Evolutionary conservation across 441 rosid species (phyloP).

Genomic region (Breynia disticha): DNA sequence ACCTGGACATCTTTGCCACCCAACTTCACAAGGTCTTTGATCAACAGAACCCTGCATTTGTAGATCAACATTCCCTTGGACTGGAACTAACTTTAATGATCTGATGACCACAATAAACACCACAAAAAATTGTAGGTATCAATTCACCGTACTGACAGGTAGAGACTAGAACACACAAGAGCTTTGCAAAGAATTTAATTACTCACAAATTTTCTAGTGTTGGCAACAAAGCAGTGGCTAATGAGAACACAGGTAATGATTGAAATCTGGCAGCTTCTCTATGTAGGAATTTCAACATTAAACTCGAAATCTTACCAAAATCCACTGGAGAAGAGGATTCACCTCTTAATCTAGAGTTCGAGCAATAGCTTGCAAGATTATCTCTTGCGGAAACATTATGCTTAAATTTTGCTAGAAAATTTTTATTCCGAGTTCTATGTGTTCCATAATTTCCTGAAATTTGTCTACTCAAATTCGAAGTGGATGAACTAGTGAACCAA

Average conservation of each 20-base stretch:
- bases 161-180: not conserved
- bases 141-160: not conserved
- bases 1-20: constrained; percentile 29
- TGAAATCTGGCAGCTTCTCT: constrained; percentile 57
- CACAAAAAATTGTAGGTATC: not conserved
- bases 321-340: constrained; percentile 18
- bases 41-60: constrained; percentile 27
- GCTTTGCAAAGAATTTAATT: too few species aligned
- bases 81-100: constrained; percentile 34
- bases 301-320: constrained; percentile 41
- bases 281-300: constrained; percentile 30
- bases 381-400: constrained; percentile 19
- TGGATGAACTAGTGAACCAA: constrained; percentile 40
- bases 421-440: constrained; percentile 25
- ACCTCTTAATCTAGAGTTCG: constrained; percentile 22
- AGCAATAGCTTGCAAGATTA: constrained; percentile 24
- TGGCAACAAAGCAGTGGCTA: constrained; percentile 58
- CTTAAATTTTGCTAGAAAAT: constrained; percentile 26
- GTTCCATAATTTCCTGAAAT: constrained; percentile 26
- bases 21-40: constrained; percentile 51
- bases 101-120: constrained; percentile 27
- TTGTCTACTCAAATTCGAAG: constrained; percentile 35
- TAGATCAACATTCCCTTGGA: constrained; percentile 29
- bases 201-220: constrained; percentile 57
- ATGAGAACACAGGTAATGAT: constrained; percentile 46